phyloP scores from a whole-genome alignment of 176 grass and related monocot genomes.

The Oryza brachyantha region DNA sequence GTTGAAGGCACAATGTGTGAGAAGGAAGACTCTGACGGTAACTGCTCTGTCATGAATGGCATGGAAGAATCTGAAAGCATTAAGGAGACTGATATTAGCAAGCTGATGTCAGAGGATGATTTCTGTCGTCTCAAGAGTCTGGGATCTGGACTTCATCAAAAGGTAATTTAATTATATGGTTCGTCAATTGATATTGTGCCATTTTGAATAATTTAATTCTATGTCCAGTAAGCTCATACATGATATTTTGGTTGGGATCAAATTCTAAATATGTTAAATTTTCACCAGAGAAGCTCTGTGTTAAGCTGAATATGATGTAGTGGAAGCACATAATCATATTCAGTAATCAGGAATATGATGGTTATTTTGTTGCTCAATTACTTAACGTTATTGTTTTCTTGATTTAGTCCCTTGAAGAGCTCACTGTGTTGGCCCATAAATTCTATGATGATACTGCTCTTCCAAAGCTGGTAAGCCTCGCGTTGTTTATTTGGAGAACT shows the following conservation, averaged over 20 bases:
- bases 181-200: constrained; percentile 22
- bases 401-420: constrained; percentile 78
- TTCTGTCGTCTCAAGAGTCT: constrained; percentile 66
- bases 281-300: neutral
- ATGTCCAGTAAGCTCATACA: neutral
- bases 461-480: constrained; percentile 83
- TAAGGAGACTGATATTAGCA: constrained; percentile 52
- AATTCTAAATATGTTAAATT: neutral
- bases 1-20: constrained; percentile 35
- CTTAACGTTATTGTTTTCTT: constrained; percentile 37
- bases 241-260: constrained; percentile 24
- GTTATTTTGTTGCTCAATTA: constrained; percentile 6
- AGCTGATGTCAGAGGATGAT: constrained; percentile 57
- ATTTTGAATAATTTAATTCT: constrained; percentile 9
- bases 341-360: constrained; percentile 22
- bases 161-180: constrained; percentile 50
- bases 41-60: constrained; percentile 26
- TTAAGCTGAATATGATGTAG: neutral
- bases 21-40: constrained; percentile 58
- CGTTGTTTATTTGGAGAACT: constrained; percentile 19
- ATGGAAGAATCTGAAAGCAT: constrained; percentile 26
- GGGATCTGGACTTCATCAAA: constrained; percentile 68
- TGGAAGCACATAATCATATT: neutral
- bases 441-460: constrained; percentile 93
- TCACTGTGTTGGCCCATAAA: constrained; percentile 79